Conservation (phyloP, 176 grass and related monocot species). For the Musa troglodytarum region DNA sequence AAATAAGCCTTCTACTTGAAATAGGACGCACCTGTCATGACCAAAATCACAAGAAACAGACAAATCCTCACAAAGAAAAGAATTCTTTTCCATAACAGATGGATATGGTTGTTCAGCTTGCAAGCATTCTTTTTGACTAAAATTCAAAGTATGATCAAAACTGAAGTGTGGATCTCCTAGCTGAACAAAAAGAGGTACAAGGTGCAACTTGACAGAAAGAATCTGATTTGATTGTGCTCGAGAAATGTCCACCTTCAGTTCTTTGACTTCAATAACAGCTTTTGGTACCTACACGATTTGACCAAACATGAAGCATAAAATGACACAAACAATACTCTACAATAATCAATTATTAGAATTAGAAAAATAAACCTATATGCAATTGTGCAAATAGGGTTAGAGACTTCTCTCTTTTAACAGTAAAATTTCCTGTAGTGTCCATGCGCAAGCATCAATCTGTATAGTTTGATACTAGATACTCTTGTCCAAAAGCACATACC, state of each 20-base stretch:
- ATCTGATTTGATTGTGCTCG: conserved; percentile 20
- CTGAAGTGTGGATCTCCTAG: conserved; percentile 7
- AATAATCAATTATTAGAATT: not conserved
- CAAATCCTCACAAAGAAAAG: conserved; percentile 11
- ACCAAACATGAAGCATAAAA: not conserved
- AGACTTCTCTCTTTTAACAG: too few relatives aligned
- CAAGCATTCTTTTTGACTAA: conserved; percentile 6
- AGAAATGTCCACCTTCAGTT: conserved; percentile 31
- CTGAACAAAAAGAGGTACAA: conserved; percentile 18
- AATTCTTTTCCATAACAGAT: conserved; percentile 7
- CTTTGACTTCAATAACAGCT: conserved; percentile 23
- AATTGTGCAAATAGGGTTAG: not conserved
- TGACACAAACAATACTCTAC: not conserved
- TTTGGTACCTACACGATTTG: conserved; percentile 11
- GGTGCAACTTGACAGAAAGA: conserved; percentile 9
- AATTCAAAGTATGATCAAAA: conserved; percentile 5
- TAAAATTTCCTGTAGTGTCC: too few relatives aligned
- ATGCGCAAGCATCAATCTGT: not conserved
- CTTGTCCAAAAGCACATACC: conserved; percentile 31
- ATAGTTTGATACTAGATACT: not conserved
- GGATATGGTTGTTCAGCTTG: not conserved
- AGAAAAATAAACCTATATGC: not conserved
- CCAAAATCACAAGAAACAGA: conserved; percentile 14
- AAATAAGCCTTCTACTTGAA: not conserved
- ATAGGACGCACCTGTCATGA: conserved; percentile 13